Percentiles rank a stretch among this genome's conserved stretches.
These are phyloP conservation scores for Piper longum DNA, from an alignment of 164 flowering plant species.

Conservation along the genomic window DNA sequence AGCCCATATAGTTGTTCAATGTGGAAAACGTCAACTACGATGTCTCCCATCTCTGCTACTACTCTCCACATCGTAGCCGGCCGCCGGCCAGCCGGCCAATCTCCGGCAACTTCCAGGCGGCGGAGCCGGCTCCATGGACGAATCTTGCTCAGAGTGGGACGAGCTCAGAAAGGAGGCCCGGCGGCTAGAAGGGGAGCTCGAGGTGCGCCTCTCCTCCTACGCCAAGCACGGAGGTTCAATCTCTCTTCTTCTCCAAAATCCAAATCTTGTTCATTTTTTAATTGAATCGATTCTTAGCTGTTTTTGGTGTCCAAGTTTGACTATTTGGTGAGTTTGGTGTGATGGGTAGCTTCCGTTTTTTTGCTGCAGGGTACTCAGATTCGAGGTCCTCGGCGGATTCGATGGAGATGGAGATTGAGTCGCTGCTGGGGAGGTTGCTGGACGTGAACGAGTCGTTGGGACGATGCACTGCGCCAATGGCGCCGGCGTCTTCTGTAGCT, in stretches of 20 bases:
- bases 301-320: too few relatives aligned
- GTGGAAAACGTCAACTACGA: too few relatives aligned
- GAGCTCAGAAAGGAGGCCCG: conserved; percentile 84
- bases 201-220: conserved; percentile 86
- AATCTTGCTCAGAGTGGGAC: conserved; percentile 59
- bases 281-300: too few relatives aligned
- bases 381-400: conserved; percentile 69
- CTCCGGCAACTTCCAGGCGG: background rate
- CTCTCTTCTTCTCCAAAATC: background rate
- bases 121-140: background rate
- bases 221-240: conserved; percentile 72
- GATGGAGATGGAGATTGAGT: conserved; percentile 95
- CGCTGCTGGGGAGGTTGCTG: conserved; percentile 75
- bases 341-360: background rate
- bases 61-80: background rate
- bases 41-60: too few relatives aligned
- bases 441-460: conserved; percentile 94
- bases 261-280: too few relatives aligned
- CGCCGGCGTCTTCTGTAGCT: conserved; percentile 73
- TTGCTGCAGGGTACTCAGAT: conserved; percentile 28
- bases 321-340: too few relatives aligned
- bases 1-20: too few relatives aligned
- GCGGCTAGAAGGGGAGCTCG: conserved; percentile 92
- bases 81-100: background rate
- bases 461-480: conserved; percentile 85